phyloP scores from a whole-genome alignment of 2,329 filamentous ascomycete species.

The Colletotrichum zoysiae region DNA sequence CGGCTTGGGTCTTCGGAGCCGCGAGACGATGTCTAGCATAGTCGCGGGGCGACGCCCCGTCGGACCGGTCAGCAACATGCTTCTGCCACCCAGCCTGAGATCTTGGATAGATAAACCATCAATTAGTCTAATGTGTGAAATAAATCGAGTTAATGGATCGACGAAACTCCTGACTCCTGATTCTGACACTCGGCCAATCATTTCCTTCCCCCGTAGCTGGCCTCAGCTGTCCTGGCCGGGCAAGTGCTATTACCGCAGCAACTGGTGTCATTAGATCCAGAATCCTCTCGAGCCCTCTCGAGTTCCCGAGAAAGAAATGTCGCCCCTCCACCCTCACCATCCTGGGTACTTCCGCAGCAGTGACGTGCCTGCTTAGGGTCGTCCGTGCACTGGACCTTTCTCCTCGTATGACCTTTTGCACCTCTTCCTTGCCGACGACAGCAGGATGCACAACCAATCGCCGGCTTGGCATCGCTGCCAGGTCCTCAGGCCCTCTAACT shows the following conservation, averaged over 20 bases:
- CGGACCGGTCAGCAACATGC: neutral
- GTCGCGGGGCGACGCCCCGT: neutral
- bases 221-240: constrained; percentile 20
- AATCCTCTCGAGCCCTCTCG: neutral
- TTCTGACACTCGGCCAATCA: constrained; percentile 21
- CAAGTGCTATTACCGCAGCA: constrained; percentile 4
- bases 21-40: neutral
- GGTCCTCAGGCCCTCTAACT: neutral
- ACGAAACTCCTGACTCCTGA: constrained; percentile 34
- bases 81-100: neutral
- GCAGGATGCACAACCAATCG: no score
- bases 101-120: constrained; percentile 8
- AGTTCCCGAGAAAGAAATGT: constrained; percentile 2
- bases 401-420: neutral
- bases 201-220: neutral
- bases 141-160: constrained; percentile 6
- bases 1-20: neutral
- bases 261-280: constrained; percentile 24
- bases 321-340: neutral
- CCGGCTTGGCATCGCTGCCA: neutral
- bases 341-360: neutral
- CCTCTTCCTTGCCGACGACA: neutral
- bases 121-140: constrained; percentile 33
- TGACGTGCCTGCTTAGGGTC: neutral
- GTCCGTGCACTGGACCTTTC: neutral